Conservation (phyloP, 75 land plant genomes). For the Chamaecyparis obtusa region DNA sequence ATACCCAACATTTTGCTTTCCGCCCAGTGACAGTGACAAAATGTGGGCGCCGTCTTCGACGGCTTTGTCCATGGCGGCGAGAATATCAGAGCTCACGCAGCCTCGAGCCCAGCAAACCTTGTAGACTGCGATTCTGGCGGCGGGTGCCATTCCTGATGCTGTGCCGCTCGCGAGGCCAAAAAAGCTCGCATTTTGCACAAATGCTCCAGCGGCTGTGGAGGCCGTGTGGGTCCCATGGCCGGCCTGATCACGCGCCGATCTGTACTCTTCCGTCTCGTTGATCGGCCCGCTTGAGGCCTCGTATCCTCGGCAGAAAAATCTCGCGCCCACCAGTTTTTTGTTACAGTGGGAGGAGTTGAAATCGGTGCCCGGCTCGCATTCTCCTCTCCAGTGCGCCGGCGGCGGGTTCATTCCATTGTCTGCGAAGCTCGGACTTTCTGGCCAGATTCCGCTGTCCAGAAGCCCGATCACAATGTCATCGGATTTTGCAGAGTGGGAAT, state of each 20-base stretch:
- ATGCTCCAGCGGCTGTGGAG: constrained; percentile 33
- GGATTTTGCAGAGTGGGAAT: constrained; percentile 52
- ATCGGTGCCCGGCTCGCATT: constrained; percentile 49
- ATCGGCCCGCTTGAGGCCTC: constrained; percentile 42
- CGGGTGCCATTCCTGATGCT: constrained; percentile 76
- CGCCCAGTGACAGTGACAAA: constrained; percentile 66
- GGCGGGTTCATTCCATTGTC: constrained; percentile 47
- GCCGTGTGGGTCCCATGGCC: constrained; percentile 89
- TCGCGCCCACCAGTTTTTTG: constrained; percentile 63
- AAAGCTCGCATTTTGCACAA: constrained; percentile 50
- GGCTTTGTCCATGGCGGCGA: constrained; percentile 66
- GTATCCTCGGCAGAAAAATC: constrained; percentile 57
- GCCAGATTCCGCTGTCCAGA: constrained; percentile 81
- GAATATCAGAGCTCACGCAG: constrained; percentile 80
- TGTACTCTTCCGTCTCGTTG: constrained; percentile 55
- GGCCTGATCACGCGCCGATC: constrained; percentile 76
- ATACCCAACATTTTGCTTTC: constrained; percentile 39
- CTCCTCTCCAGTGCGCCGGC: constrained; percentile 63
- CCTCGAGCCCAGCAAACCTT: constrained; percentile 86
- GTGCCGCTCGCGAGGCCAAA: constrained; percentile 62
- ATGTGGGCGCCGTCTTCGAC: constrained; percentile 64
- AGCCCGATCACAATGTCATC: constrained; percentile 72
- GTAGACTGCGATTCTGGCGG: constrained; percentile 73
- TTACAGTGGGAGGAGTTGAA: constrained; percentile 47
- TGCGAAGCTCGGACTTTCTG: constrained; percentile 64